Base-by-base conservation (phyloP, 1,284 basidiomycete species). In the Flammula alnicola region DNA sequence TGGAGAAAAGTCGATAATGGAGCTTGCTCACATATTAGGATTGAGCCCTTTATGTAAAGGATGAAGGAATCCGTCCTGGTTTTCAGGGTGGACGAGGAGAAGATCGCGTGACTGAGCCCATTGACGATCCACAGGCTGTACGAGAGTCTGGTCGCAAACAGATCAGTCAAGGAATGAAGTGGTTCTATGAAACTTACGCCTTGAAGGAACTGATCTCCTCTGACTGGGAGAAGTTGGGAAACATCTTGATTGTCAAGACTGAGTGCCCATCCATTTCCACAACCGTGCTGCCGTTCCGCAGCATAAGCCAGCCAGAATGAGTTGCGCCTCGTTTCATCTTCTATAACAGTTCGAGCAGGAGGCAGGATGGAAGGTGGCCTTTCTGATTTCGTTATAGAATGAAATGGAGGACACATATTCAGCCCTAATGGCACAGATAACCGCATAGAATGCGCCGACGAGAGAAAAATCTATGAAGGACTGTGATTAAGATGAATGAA, bases 271-370 rank as follows among this genome's bases (percentile, higher is more conserved):
- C 81, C 83, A 61, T 87, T 88, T 25, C 81, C 79, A 53, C 75
- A 78, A 3, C 84, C 83, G 51, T 83, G 80, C 47, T 83, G 77
- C 23, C 85, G 78, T 57, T 89, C 87, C 39, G 77, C 75, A 5
- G 81, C 74, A 60, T 88, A 88, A 3, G 84, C 83, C 56, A 82
- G 63, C 87, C 87, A 91, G 60, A 89, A 89, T 1, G 80, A 75
- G 60, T 88, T 89, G 46, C 86, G 73, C 49, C 86, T 73, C 33
- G 72, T 79, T 65, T 89, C 87, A 40, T 88, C 86, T 63, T 90
- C 86, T 6, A 83, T 69, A 1, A 82, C 76, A 41, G 76, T 83
- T 32, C 72, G 70, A 8, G 86, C 80, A 3, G 81, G 73, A 1
- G 77, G 71, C 16, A 88, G 65, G 41, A 88, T 78, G 7, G 83